phyloP scores from a whole-genome alignment of 129 eudicot genomes.

The Artemisia annua region DNA sequence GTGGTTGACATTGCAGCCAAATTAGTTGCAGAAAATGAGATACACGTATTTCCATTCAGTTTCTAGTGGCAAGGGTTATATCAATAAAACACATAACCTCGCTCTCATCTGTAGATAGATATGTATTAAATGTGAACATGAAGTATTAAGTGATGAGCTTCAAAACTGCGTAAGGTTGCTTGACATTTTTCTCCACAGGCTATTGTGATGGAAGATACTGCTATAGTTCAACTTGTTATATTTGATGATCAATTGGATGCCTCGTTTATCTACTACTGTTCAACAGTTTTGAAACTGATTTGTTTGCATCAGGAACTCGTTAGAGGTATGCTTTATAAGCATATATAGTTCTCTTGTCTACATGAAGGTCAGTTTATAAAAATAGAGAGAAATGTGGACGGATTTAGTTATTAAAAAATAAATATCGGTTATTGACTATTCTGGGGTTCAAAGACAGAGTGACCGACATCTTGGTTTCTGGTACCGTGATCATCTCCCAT shows the following conservation, averaged over 20 bases:
- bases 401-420: slow-evolving; percentile 6
- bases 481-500: slow-evolving; percentile 11
- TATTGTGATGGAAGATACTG: slow-evolving; percentile 88
- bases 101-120: slow-evolving; percentile 4
- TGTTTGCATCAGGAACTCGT: slow-evolving; percentile 79
- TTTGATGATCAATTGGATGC: slow-evolving; percentile 87
- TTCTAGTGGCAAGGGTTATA: neutral
- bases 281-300: slow-evolving; percentile 74
- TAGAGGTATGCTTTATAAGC: slow-evolving; percentile 94
- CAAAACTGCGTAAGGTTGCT: slow-evolving; percentile 73
- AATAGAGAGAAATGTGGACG: slow-evolving; percentile 26
- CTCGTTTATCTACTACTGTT: slow-evolving; percentile 81
- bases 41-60: neutral
- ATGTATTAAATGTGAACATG: slow-evolving; percentile 20
- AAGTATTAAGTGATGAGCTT: slow-evolving; percentile 48
- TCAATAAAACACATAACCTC: neutral
- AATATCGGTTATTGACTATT: slow-evolving; percentile 19
- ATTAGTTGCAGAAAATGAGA: neutral
- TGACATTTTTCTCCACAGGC: slow-evolving; percentile 95
- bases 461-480: slow-evolving; percentile 19
- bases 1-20: neutral
- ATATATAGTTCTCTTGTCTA: slow-evolving; percentile 57
- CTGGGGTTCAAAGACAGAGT: neutral
- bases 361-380: slow-evolving; percentile 76
- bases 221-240: slow-evolving; percentile 71